These are phyloP conservation scores for Gymnopus androsaceus DNA, from an alignment of 1,284 basidiomycete genomes.

Conservation along the genomic window DNA sequence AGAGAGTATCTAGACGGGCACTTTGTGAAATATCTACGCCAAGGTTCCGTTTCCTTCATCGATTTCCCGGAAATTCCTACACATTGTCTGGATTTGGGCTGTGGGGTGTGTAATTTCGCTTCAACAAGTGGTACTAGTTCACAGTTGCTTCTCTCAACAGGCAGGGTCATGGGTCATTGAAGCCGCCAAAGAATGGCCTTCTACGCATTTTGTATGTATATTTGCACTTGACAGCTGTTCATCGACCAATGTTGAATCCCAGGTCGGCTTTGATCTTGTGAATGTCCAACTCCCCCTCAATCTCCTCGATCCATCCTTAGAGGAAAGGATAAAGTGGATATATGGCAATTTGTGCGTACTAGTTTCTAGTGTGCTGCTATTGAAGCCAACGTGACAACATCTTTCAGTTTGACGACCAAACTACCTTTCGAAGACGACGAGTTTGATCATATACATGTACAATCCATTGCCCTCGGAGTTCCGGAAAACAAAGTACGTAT, in stretches of 20 bases:
- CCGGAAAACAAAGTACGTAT: slow-evolving; percentile 69
- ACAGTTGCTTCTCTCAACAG: slow-evolving; percentile 38
- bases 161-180: slow-evolving; percentile 72
- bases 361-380: background rate
- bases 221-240: background rate
- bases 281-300: slow-evolving; percentile 64
- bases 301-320: slow-evolving; percentile 49
- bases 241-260: slow-evolving; percentile 1
- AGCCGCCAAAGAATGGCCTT: slow-evolving; percentile 70
- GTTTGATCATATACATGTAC: slow-evolving; percentile 76
- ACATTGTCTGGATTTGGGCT: slow-evolving; percentile 67
- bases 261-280: slow-evolving; percentile 78
- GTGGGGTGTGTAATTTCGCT: slow-evolving; percentile 57
- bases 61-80: slow-evolving; percentile 51
- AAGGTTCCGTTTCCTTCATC: slow-evolving; percentile 56
- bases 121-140: slow-evolving; percentile 5
- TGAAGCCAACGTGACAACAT: background rate
- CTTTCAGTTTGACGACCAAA: slow-evolving; percentile 62
- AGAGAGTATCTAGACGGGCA: slow-evolving; percentile 63
- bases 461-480: slow-evolving; percentile 62
- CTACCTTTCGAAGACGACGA: slow-evolving; percentile 78
- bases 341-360: slow-evolving; percentile 72
- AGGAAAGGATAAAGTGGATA: slow-evolving; percentile 63
- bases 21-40: slow-evolving; percentile 46
- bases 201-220: slow-evolving; percentile 61